Base-by-base conservation (phyloP, 495 filamentous ascomycete species). In the Trichoderma reesei region DNA sequence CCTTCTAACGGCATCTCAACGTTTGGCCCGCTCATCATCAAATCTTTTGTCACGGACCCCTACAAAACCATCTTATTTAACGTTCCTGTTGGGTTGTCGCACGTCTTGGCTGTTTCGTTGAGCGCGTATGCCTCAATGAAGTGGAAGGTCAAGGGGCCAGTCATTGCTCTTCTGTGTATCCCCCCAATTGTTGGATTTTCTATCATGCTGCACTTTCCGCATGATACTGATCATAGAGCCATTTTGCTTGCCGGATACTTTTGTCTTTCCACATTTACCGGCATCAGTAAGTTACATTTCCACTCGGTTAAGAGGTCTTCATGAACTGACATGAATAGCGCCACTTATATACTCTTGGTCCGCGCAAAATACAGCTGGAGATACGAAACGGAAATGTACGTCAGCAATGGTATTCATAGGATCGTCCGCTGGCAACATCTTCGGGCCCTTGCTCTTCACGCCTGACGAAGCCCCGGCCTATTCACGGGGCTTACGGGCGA, bases 321-420 rank as follows among this genome's bases (percentile, higher is more conserved):
- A 20, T 18, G 46, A 63, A 63, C 61, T 39, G 11, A 41, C 38
- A 2, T 2, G 20, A 16, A 7, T n/a, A 63, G 62, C 83, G 8
- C 85, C 86, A 5, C 73, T 88, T 68, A 82, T 88, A 44, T 87
- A 86, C 69, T 80, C 83, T 0, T 88, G 86, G 86, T 82, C 81
- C 14, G 85, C 83, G 0, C 84, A 80, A 66, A 88, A 88, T 68
- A 88, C 85, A 0, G 86, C 79, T 1, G 85, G 85, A 0, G 85
- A 88, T 65, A 87, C 85, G 16, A 88, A 88, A 71, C 83, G 86
- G 68, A 87, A 87, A 66, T 79, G 84, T 34, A 86, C 81, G 0
- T 86, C 85, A 0, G 83, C 75, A 62, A 79, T 87, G 48, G 72
- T 87, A 8, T 82, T 86, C 60, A 75, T 86, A 37, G 86, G 86